Base-by-base conservation (phyloP, 306 rosid species). In the Ochetophila trinervis region DNA sequence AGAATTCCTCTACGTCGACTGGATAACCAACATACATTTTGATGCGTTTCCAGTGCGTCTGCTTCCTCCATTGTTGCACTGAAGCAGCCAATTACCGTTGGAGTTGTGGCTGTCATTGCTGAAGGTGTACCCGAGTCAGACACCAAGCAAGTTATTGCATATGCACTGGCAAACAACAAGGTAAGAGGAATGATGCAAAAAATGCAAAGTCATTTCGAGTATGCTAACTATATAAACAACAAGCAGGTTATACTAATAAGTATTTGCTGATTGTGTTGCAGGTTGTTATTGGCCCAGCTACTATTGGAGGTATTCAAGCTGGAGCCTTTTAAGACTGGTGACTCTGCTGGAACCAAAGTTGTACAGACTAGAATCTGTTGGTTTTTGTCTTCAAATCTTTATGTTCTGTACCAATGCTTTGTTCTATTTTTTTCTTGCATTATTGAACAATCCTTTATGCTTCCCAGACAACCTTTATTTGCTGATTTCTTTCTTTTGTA, bases 301-400 rank as follows among this genome's bases (percentile, higher is more conserved):
- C 99, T 22, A 96, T 94, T 71, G 99, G 99, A 74, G 99, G 99
- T 55, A 88, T 94, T 79, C 99, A 94, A 84, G 99, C 97, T 6
- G 99, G 97, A 50, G 99, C 99, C 67, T 94, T n/a, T 94, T 83
- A 94, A 90, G 89, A 94, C 90, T 21, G 99, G 99, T 67, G 99
- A 94, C 80, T 90, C 97, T 45, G 99, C 99, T 53, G 99, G 99
- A 80, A 94, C 96, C 48, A 94, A 90, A 94, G 85, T 80, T 94
- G 58, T 90, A 90, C 90, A 94, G 99, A 82, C 99, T 97, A 57
- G 99, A 97, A 86, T 94, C 99, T 54, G 95, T 94, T 84, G 99
- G 99, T 77, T 94, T n/a, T 94, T 76, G 99, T 90, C 79, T 94
- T 97, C 73, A 94, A 94, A 94, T 90, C 99, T 60, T 97, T 94